Evolutionary conservation across 2,329 filamentous ascomycete species (phyloP), one percentile per base, ranked within the genome.

Genomic region (Neonectria neomacrospora): DNA sequence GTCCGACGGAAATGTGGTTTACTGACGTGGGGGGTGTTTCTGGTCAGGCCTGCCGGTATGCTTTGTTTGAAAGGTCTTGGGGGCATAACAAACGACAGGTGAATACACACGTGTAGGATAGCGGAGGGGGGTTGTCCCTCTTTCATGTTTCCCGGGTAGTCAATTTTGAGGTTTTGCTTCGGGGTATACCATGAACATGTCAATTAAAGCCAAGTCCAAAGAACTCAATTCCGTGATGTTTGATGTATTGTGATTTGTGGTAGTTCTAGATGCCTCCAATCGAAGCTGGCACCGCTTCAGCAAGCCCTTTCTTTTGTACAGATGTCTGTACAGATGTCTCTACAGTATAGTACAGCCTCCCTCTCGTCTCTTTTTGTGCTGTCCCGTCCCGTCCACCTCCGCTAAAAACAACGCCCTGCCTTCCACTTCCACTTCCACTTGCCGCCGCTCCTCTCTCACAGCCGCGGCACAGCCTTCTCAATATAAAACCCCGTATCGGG

Each of bases 401-500:
- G 23, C 16, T 30, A 52, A 10, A 37, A 37, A 37, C 34, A 14
- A 41, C 20, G n/a, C 37, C 37, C 11, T 41, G 7, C n/a, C 14
- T 7, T 37, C 14, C 44, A n/a, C 54, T n/a, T 51, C 58, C 30
- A 41, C 44, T 44, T 50, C 26, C 18, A 32, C 30, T 28, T 28
- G 8, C 23, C n/a, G n/a, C n/a, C n/a, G n/a, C n/a, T n/a, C n/a
- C 8, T 9, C 30, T 28, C 34, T 57, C 56, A 66, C 48, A 70
- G 66, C 67, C 74, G 67, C 66, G 65, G 69, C 65, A 74, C 76
- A 67, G 76, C 75, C 78, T 77, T 90, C 85, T 97, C 93, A 64
- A 97, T 76, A 72, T 89, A 95, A 74, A 94, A 97, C 2, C 94
- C 94, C 1, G 85, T 82, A 65, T 95, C 92, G 3, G 94, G 93